Evolutionary conservation across 345 rosid genomes (phyloP).

Genomic region (Populus alba): DNA sequence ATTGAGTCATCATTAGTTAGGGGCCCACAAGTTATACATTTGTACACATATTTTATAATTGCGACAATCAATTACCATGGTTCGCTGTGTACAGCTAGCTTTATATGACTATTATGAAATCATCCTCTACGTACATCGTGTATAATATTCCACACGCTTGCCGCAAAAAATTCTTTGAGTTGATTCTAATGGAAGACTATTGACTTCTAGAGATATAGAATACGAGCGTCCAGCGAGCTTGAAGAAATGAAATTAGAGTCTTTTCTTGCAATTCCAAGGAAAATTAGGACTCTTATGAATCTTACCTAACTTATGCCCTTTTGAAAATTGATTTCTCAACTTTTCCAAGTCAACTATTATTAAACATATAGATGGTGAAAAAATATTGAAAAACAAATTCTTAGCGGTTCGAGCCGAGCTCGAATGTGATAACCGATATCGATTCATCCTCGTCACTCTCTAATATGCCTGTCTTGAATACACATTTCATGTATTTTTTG

Average conservation of each 20-base stretch:
- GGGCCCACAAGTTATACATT: not conserved
- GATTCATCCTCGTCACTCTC: too few species aligned
- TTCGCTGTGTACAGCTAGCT: not conserved
- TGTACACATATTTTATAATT: not conserved
- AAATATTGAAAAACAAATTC: too few species aligned
- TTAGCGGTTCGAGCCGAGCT: too few species aligned
- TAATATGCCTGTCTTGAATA: too few species aligned
- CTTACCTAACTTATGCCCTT: constrained; percentile 7
- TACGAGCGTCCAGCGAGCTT: not conserved
- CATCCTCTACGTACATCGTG: too few species aligned
- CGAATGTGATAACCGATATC: too few species aligned
- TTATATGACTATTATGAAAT: not conserved
- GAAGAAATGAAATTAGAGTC: not conserved
- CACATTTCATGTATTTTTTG: too few species aligned
- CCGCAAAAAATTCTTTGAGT: not conserved
- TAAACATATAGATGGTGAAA: too few species aligned
- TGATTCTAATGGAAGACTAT: not conserved
- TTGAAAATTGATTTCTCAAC: not conserved
- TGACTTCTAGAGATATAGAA: not conserved
- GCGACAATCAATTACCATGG: not conserved
- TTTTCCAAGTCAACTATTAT: constrained; percentile 2
- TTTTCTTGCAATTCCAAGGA: not conserved
- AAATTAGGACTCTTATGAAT: not conserved
- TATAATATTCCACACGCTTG: not conserved
- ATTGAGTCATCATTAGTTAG: not conserved